Evolutionary conservation across 768 basidiomycete species (phyloP), one percentile per base, ranked within the genome.

Genomic region (Mycena leptocephala): DNA sequence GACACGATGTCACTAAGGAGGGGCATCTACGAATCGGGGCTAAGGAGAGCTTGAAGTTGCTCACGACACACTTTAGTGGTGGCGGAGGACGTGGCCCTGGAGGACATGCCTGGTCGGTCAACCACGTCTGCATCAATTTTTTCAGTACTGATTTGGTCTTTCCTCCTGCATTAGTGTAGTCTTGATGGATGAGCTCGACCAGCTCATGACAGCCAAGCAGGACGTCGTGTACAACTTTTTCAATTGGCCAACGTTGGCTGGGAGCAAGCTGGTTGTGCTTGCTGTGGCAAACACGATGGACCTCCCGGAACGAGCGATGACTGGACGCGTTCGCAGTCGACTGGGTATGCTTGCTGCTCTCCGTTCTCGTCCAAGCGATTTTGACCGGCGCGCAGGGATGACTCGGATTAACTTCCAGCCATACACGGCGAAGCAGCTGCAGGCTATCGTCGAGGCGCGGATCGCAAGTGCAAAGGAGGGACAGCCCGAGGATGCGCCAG

Each of bases 211-310:
- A 1, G 88, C 95, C 22, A 98, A 98, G 82, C 98, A 99, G 83
- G 98, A 99, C 73, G 98, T 99, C 13, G 95, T 99, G 26, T 99
- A 99, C 86, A 99, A 99, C 81, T 99, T 99, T 86, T 99, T 99
- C 90, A 99, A 99, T 83, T 99, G 98, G 98, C 98, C 98, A 2
- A 98, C 97, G 5, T 88, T 98, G 64, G 89, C 91, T 0, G 93
- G 93, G 24, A 97, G 96, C 72, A 96, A 95, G 83, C 90, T 99
- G 7, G 93, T 99, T 65, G 98, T 99, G 2, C 91, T 99, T 64
- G 98, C 98, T 0, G 97, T 99, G 1, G 98, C 98, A 9, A 99
- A 99, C 82, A 97, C 98, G 35, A 98, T 98, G 95, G 98, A 99
- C 81, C 89, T 99, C 68, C 98, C 98, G 0, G 98, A 99, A 84